Conservation (phyloP, 352 stramenopile species). For the Phytophthora hybrid region DNA sequence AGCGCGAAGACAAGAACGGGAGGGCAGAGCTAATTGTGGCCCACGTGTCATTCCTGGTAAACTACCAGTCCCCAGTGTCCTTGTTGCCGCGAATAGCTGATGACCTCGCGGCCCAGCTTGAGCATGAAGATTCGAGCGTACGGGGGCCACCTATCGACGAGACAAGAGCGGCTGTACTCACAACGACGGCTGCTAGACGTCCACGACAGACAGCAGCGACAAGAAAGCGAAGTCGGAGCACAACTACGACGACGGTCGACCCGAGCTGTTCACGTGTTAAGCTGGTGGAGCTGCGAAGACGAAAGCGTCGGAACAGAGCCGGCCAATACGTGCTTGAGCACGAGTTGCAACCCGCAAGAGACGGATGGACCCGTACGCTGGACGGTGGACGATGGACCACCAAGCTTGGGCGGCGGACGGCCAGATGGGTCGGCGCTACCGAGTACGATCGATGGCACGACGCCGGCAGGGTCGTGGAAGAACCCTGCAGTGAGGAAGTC, state of each 20-base stretch:
- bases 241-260: not conserved
- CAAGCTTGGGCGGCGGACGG: too few relatives aligned
- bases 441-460: too few relatives aligned
- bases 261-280: not conserved
- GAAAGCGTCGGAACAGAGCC: not conserved
- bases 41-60: too few relatives aligned
- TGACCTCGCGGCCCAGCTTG: too few relatives aligned
- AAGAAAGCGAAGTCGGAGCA: not conserved
- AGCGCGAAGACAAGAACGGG: too few relatives aligned
- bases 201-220: not conserved
- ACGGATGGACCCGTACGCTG: not conserved
- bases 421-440: too few relatives aligned
- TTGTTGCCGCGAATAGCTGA: too few relatives aligned
- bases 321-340: not conserved
- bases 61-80: too few relatives aligned
- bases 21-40: too few relatives aligned
- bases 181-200: not conserved
- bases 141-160: not conserved
- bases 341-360: not conserved
- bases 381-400: not conserved
- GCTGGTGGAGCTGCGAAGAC: not conserved
- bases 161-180: not conserved
- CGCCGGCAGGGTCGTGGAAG: too few relatives aligned
- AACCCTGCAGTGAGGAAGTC: too few relatives aligned
- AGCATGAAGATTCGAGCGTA: not conserved